Conservation (phyloP, 106 monocot species). For the Dactylorhiza incarnata region DNA sequence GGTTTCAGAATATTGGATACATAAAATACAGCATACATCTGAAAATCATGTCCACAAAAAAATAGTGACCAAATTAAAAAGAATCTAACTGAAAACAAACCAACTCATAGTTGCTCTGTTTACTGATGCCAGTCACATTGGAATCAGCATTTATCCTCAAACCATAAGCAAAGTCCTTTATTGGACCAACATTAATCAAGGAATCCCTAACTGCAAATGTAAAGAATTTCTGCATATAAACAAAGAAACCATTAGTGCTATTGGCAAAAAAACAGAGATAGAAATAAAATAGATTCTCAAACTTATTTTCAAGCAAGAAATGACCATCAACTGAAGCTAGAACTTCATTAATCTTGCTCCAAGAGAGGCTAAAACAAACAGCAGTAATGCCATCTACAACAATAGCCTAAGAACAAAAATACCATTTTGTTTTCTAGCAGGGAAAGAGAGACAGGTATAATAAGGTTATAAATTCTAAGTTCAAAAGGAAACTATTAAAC, state of each 20-base stretch:
- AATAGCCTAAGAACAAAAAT: not conserved
- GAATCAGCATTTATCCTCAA: constrained; percentile 86
- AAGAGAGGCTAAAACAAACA: not conserved
- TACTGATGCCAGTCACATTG: constrained; percentile 79
- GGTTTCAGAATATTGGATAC: not conserved
- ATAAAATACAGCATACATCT: not conserved
- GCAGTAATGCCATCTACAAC: not conserved
- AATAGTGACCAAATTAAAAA: not conserved
- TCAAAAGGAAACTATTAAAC: not conserved
- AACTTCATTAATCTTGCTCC: too few relatives aligned
- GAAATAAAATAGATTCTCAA: not conserved
- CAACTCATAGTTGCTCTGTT: constrained; percentile 98
- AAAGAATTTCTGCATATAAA: constrained; percentile 61
- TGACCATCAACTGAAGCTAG: too few relatives aligned
- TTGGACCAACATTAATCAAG: constrained; percentile 87
- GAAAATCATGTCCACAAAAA: not conserved
- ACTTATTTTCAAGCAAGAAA: not conserved
- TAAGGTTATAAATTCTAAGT: not conserved
- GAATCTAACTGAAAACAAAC: constrained; percentile 26
- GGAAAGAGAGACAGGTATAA: not conserved
- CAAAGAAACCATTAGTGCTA: not conserved
- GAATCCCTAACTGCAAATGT: constrained; percentile 91
- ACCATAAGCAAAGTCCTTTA: constrained; percentile 88
- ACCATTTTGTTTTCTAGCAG: not conserved
- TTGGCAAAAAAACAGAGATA: not conserved